phyloP scores from a whole-genome alignment of 345 rosid genomes.

The Eutrema japonicum region DNA sequence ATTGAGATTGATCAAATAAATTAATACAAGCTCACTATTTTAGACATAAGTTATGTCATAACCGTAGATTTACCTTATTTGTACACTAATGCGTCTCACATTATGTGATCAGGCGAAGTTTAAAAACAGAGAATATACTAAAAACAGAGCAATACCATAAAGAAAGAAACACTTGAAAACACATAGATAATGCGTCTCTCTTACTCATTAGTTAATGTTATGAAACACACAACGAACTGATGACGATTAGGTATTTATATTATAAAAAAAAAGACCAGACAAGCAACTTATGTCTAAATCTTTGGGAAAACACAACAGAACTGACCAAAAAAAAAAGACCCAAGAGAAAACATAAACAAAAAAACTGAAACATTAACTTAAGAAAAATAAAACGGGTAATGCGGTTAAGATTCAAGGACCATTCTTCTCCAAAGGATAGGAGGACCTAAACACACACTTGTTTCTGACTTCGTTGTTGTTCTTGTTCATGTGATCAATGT shows the following conservation, averaged over 20 bases:
- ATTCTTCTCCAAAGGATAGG: conserved; percentile 12
- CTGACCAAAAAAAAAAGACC: background rate
- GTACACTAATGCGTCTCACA: conserved; percentile 29
- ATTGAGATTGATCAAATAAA: background rate
- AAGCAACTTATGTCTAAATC: conserved; percentile 19
- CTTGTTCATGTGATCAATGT: conserved; percentile 13
- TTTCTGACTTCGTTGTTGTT: conserved; percentile 4
- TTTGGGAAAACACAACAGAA: background rate
- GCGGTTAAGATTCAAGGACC: background rate
- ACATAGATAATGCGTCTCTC: background rate
- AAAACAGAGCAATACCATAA: conserved; percentile 3
- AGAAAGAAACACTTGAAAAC: conserved; percentile 8
- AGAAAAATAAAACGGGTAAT: background rate
- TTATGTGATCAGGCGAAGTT: background rate
- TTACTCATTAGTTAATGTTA: conserved; percentile 5
- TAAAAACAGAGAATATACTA: conserved; percentile 1
- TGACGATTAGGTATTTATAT: conserved; percentile 6
- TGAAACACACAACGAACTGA: background rate
- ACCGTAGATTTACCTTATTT: conserved; percentile 23
- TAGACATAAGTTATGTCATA: background rate
- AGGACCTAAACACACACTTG: conserved; percentile 1
- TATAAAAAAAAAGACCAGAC: background rate
- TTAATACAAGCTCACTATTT: background rate
- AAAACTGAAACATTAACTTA: conserved; percentile 19
- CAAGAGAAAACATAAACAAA: background rate